phyloP scores from a whole-genome alignment of 2,329 filamentous ascomycete genomes.

The Colletotrichum coccodes region DNA sequence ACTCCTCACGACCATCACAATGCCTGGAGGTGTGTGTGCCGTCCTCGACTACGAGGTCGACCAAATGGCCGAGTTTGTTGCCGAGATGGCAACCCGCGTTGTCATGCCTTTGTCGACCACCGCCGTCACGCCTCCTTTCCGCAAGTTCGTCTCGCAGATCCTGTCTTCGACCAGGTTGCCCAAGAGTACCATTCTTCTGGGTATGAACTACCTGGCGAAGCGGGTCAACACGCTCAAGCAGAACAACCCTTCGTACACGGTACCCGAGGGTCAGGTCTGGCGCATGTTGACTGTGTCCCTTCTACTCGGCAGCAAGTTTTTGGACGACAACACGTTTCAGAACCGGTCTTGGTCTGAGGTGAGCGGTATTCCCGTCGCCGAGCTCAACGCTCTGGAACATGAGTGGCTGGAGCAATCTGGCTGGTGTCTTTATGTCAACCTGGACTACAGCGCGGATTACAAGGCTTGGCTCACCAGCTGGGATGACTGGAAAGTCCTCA shows the following conservation, averaged over 20 bases:
- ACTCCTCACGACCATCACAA: slow-evolving; percentile 51
- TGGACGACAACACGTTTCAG: slow-evolving; percentile 98
- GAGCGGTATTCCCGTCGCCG: slow-evolving; percentile 84
- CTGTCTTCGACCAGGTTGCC: slow-evolving; percentile 90
- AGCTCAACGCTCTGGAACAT: slow-evolving; percentile 86
- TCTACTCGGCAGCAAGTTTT: slow-evolving; percentile 91
- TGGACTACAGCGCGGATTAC: slow-evolving; percentile 78
- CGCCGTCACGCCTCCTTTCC: slow-evolving; percentile 75
- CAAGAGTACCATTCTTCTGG: slow-evolving; percentile 89
- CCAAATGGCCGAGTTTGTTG: slow-evolving; percentile 93
- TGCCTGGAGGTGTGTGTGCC: slow-evolving; percentile 87
- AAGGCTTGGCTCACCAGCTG: slow-evolving; percentile 71
- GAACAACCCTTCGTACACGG: slow-evolving; percentile 60
- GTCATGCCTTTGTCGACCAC: slow-evolving; percentile 58
- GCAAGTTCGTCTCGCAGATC: slow-evolving; percentile 92
- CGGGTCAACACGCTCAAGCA: slow-evolving; percentile 80
- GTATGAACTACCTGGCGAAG: slow-evolving; percentile 88
- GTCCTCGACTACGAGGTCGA: slow-evolving; percentile 98
- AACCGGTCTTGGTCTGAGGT: slow-evolving; percentile 97
- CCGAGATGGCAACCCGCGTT: slow-evolving; percentile 80
- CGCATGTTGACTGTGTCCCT: slow-evolving; percentile 87
- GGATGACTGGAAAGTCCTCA: slow-evolving; percentile 65
- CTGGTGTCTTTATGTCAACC: slow-evolving; percentile 89
- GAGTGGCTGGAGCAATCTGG: slow-evolving; percentile 87
- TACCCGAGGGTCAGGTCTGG: slow-evolving; percentile 80